Percentiles rank a stretch among this genome's conserved stretches.
These are phyloP conservation scores for Amylostereum areolatum DNA, from an alignment of 1,284 basidiomycete genomes.

Conservation along the genomic window DNA sequence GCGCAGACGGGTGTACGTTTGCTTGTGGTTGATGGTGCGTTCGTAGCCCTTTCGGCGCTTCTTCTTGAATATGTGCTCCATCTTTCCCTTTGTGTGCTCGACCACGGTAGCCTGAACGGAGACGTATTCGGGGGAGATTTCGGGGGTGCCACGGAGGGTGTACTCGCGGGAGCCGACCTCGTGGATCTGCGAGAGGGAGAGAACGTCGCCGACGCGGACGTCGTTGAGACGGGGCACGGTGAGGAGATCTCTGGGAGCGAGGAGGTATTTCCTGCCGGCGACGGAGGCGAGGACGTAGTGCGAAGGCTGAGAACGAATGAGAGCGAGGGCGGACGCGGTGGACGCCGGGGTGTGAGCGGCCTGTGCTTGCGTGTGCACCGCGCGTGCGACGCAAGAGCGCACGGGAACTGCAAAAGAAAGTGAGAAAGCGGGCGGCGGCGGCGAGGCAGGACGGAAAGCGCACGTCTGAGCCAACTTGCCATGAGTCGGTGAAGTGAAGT, in stretches of 20 bases:
- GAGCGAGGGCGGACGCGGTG: slow-evolving; percentile 49
- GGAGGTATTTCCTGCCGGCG: slow-evolving; percentile 81
- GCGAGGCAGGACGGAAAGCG: slow-evolving; percentile 7
- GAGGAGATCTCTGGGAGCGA: slow-evolving; percentile 85
- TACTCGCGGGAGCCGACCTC: slow-evolving; percentile 95
- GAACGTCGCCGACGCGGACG: slow-evolving; percentile 78
- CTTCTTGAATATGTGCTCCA: slow-evolving; percentile 92
- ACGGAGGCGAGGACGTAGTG: slow-evolving; percentile 92
- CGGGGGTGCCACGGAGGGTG: slow-evolving; percentile 75
- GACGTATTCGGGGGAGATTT: slow-evolving; percentile 56
- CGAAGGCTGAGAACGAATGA: slow-evolving; percentile 74
- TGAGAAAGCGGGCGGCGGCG: slow-evolving; percentile 8
- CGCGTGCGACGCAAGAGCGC: slow-evolving; percentile 20
- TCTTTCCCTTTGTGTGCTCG: slow-evolving; percentile 91
- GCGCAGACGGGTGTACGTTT: slow-evolving; percentile 86
- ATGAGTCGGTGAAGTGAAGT: neutral
- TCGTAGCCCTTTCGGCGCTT: slow-evolving; percentile 96
- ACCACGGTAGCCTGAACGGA: slow-evolving; percentile 84
- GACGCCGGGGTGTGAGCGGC: slow-evolving; percentile 18
- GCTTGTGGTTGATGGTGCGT: slow-evolving; percentile 82
- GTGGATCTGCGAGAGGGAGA: slow-evolving; percentile 82
- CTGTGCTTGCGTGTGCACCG: slow-evolving; percentile 23
- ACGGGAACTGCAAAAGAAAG: slow-evolving; percentile 11
- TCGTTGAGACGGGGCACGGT: slow-evolving; percentile 86
- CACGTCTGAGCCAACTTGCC: neutral